Evolutionary conservation across 2,329 filamentous ascomycete genomes (phyloP), one percentile per base, ranked within the genome.

Genomic region (Pseudogymnoascus sp.): DNA sequence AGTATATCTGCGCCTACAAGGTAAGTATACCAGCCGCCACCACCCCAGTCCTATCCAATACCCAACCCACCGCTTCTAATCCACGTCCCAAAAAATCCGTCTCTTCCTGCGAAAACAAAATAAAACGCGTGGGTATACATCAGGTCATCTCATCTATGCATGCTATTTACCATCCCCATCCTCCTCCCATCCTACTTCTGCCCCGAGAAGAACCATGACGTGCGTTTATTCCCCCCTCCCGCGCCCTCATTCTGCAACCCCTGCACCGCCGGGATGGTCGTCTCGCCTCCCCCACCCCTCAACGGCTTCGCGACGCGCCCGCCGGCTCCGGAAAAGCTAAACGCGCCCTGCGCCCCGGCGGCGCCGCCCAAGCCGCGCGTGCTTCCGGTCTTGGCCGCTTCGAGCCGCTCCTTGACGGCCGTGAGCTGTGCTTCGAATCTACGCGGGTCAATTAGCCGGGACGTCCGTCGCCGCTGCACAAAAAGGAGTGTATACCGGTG

Each of bases 361-460:
- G 82, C 79, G 55, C 84, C 82, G 65, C 83, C 83, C 60, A 96
- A 83, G 59, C 90, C 91, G 65, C 91, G 87, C 9, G 92, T 96
- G 65, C 89, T 94, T 69, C 92, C 90, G 56, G 86, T 84, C 76
- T 97, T 99, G 72, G 92, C 94, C 58, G 90, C 89, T 76, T 99
- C 94, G 66, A 99, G 86, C 64, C 94, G 89, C 73, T 99, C 94
- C 79, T 97, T 99, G 75, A 99, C 94, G 58, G 92, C 91, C 41
- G 91, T 89, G 72, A 99, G 89, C 76, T 99, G 94, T 35, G 90
- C 87, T 79, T 99, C 94, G 79, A 99, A 99, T 73, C 94, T 97
- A 72, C 58, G 15, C 30, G 15, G 48, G 34, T 33, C 26, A 41
- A 58, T 70, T 62, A 68, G 63, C 60, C 41, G 41, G 41, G 41